Conservation (phyloP, 805 yeast genomes). For the Wickerhamiella occidentalis region DNA sequence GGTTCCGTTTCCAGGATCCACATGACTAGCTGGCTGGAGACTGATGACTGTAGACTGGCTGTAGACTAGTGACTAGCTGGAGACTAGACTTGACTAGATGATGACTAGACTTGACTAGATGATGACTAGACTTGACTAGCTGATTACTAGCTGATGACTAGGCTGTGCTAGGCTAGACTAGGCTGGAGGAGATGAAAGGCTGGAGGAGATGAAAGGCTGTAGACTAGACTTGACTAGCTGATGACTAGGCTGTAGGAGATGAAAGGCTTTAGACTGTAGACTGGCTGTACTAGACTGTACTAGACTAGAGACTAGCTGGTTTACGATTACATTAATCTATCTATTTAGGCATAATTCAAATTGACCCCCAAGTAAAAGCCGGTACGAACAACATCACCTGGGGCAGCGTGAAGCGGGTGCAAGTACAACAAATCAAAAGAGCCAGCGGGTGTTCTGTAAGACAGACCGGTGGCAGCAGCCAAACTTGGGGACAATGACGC, state of each 20-base stretch:
- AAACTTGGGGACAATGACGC: constrained; percentile 33
- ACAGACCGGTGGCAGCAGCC: constrained; percentile 44
- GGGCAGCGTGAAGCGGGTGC: constrained; percentile 41
- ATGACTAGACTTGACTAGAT: too few species aligned
- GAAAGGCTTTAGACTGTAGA: too few species aligned
- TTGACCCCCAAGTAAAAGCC: constrained; percentile 55
- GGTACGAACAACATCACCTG: constrained; percentile 37
- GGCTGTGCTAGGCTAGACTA: too few species aligned
- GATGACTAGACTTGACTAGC: too few species aligned
- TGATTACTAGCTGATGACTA: too few species aligned
- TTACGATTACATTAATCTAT: neutral
- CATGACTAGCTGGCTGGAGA: constrained; percentile 13
- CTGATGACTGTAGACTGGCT: neutral
- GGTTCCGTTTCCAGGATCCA: constrained; percentile 17
- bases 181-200: too few species aligned
- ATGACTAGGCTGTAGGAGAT: too few species aligned
- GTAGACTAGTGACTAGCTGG: neutral
- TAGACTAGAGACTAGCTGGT: neutral
- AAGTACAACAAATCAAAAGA: constrained; percentile 51
- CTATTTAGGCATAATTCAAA: constrained; percentile 26
- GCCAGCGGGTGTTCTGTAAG: constrained; percentile 47
- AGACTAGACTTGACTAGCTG: too few species aligned
- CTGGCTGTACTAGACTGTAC: neutral
- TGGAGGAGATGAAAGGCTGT: too few species aligned
- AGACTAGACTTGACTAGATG: neutral